Percentiles rank a stretch among this genome's conserved stretches.
These are phyloP conservation scores for Nelumbo lutea DNA, from an alignment of 164 flowering plant genomes.

Conservation along the genomic window DNA sequence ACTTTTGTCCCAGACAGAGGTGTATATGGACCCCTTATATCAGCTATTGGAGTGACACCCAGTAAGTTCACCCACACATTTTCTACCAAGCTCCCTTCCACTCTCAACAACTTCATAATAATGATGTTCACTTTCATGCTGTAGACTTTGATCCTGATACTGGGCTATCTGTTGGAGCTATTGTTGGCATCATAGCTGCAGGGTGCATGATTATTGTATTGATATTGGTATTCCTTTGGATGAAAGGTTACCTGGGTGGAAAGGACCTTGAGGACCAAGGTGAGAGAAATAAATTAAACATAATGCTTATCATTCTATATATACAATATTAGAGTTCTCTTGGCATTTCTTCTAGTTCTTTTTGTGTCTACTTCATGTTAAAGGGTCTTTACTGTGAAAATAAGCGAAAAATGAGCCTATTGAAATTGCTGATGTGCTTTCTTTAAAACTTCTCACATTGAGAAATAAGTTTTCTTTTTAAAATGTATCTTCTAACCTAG, in stretches of 20 bases:
- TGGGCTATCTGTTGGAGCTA: not conserved
- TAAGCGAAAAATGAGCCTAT: too few relatives aligned
- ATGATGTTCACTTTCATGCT: slow-evolving; percentile 24
- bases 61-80: slow-evolving; percentile 34
- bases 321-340: too few relatives aligned
- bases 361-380: too few relatives aligned
- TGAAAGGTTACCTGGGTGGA: not conserved
- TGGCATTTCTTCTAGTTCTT: too few relatives aligned
- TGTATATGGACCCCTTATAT: slow-evolving; percentile 78
- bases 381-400: too few relatives aligned
- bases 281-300: slow-evolving; percentile 12
- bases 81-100: not conserved
- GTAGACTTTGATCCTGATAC: slow-evolving; percentile 8
- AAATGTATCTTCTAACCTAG: too few relatives aligned
- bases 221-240: not conserved
- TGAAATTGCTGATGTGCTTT: too few relatives aligned
- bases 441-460: too few relatives aligned
- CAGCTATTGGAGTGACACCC: slow-evolving; percentile 72
- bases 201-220: not conserved
- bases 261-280: slow-evolving; percentile 40
- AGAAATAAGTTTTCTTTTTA: too few relatives aligned
- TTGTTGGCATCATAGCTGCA: not conserved
- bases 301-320: too few relatives aligned
- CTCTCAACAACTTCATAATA: slow-evolving; percentile 2
- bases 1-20: slow-evolving; percentile 54